Base-by-base conservation (phyloP, 768 basidiomycete species). In the Calocera viscosa region DNA sequence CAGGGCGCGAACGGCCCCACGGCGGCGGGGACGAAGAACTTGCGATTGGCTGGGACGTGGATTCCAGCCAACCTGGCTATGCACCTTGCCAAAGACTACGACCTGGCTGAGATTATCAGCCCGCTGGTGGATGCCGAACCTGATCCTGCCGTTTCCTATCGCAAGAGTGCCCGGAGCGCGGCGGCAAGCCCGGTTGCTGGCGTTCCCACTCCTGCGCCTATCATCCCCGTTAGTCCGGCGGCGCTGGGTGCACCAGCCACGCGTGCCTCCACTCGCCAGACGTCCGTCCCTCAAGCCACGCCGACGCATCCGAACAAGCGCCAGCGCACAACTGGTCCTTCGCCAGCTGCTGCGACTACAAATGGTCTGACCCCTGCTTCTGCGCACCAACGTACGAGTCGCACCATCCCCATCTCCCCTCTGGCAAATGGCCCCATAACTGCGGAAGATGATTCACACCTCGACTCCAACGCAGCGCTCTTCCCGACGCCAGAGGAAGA, bases 11-110 rank as follows among this genome's bases (percentile, higher is more conserved):
- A 95, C 74, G 74, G 82, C 69, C 53, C 53, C 8, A 60, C 53
- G 53, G 69, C 78, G 69, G 84, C 89, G 66, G 82, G 86, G 12
- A 78, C 81, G 1, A 82, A 82, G 67, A 86, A 86, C 33, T 84
- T 89, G 65, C 83, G 92, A 69, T 85, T 97, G 66, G 94, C 94
- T 1, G 94, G 94, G 16, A 89, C 86, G 33, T 97, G 94, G 94
- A 86, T 91, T 68, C 80, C 82, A 66, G 80, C 86, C 33, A 73
- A 81, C 5, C 74, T 86, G 10, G 94, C 94, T 0, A 74, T 83
- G 43, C 80, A 81, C 69, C 79, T 95, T 35, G 91, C 90, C 3
- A 80, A 81, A 1, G 77, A 80, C 5, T 97, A 96, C 72, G 76
- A 75, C 19, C 78, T 97, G 7, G 78, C 76, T 5, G 76, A 80